Evolutionary conservation across 768 basidiomycete genomes (phyloP).

Genomic region (Pulveroboletus sp.): DNA sequence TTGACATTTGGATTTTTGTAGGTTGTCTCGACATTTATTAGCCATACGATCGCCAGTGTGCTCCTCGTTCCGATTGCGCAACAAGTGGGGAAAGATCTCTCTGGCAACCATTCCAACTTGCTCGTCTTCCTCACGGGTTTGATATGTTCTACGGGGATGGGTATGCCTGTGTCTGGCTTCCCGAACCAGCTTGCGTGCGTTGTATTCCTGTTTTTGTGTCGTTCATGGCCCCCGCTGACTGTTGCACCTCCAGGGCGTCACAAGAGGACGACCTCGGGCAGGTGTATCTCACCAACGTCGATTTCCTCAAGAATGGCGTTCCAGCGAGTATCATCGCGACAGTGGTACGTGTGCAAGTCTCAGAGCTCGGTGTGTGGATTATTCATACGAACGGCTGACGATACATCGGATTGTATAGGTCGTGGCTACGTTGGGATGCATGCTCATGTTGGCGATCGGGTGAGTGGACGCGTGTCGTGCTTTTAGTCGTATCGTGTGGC

Average conservation of each 20-base stretch:
- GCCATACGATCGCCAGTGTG: conserved; percentile 94
- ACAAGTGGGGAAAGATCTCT: conserved; percentile 77
- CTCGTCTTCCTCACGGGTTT: conserved; percentile 92
- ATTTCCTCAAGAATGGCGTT: conserved; percentile 92
- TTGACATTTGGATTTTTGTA: conserved; percentile 21
- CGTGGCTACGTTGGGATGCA: conserved; percentile 15
- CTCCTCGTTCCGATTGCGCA: conserved; percentile 95
- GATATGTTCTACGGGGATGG: conserved; percentile 96
- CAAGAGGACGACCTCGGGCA: conserved; percentile 95
- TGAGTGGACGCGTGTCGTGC: neutral
- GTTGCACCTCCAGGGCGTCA: conserved; percentile 54
- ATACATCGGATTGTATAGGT: conserved; percentile 4
- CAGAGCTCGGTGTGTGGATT: too few species aligned
- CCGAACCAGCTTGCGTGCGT: conserved; percentile 94
- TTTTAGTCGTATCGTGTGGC: neutral
- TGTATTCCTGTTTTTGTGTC: neutral
- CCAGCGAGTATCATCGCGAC: conserved; percentile 91
- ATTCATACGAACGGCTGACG: neutral
- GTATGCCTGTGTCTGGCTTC: conserved; percentile 98
- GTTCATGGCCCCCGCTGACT: neutral
- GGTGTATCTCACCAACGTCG: conserved; percentile 75
- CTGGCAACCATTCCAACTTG: conserved; percentile 65
- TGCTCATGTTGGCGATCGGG: conserved; percentile 16
- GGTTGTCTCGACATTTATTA: conserved; percentile 92
- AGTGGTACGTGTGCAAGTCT: conserved; percentile 40